Conservation (phyloP, 148 eudicot genomes). For the Spergularia bocconei region DNA sequence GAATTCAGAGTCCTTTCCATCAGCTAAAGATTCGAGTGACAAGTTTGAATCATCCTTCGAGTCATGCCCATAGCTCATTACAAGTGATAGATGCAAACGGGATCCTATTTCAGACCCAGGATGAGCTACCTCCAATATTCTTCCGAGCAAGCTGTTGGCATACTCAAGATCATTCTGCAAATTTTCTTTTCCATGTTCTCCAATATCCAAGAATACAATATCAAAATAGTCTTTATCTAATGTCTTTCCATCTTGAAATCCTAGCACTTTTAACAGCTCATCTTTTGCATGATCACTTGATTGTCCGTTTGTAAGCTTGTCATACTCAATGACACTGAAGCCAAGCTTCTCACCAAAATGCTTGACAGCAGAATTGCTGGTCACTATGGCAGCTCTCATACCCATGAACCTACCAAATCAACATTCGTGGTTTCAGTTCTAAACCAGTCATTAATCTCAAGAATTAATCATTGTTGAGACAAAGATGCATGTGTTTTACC, state of each 20-base stretch:
- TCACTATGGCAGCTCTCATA: constrained; percentile 71
- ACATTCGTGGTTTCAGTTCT: constrained; percentile 1
- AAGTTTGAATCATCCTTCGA: constrained; percentile 33
- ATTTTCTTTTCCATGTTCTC: constrained; percentile 30
- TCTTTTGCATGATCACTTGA: constrained; percentile 32
- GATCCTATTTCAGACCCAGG: constrained; percentile 54
- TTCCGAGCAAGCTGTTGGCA: constrained; percentile 59
- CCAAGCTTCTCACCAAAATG: constrained; percentile 65
- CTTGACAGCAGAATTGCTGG: constrained; percentile 45
- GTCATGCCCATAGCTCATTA: constrained; percentile 67
- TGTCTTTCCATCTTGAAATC: constrained; percentile 68
- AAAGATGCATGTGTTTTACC: constrained; percentile 34
- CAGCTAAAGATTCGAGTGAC: constrained; percentile 34
- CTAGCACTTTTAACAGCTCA: constrained; percentile 69
- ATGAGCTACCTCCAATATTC: constrained; percentile 42
- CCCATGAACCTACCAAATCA: constrained; percentile 77
- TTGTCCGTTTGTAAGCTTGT: constrained; percentile 33
- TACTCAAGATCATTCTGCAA: constrained; percentile 36
- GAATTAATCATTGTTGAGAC: neutral
- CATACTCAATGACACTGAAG: constrained; percentile 38
- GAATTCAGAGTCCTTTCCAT: constrained; percentile 36
- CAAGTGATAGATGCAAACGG: constrained; percentile 69
- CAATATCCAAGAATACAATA: constrained; percentile 73
- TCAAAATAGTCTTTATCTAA: constrained; percentile 57
- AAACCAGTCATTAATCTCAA: neutral